A percentile compares a stretch with the other conserved stretches of the same genome.
These are phyloP conservation scores for Solanum habrochaites DNA, from an alignment of 257 asterid species.

Conservation along the genomic window DNA sequence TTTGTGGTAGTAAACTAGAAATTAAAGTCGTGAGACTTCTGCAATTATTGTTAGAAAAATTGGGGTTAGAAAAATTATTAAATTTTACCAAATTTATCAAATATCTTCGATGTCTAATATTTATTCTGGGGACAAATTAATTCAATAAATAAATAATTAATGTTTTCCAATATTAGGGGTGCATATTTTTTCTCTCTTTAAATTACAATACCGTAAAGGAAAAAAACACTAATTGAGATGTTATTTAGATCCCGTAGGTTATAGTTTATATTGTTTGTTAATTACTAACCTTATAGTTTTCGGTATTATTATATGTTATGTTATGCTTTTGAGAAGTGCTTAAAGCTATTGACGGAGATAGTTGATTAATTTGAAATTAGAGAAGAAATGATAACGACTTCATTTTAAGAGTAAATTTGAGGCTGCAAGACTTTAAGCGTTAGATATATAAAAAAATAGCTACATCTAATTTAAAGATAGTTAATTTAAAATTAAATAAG, in stretches of 20 bases:
- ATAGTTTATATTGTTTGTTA: neutral
- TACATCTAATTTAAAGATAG: too few species aligned
- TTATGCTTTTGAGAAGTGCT: neutral
- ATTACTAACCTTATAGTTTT: neutral
- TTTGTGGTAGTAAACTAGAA: neutral
- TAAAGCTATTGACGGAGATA: neutral
- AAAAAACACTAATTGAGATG: neutral
- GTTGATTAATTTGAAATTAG: neutral
- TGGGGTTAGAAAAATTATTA: neutral
- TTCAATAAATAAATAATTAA: too few species aligned
- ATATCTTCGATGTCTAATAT: too few species aligned
- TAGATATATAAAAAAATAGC: too few species aligned
- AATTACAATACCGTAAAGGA: neutral
- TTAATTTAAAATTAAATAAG: too few species aligned
- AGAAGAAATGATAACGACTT: too few species aligned
- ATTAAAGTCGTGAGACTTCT: neutral
- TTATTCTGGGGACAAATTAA: neutral
- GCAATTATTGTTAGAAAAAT: neutral
- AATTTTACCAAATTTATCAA: neutral
- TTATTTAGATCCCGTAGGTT: neutral
- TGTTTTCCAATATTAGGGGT: too few species aligned
- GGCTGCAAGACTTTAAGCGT: too few species aligned
- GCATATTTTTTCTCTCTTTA: too few species aligned
- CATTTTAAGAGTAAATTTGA: too few species aligned
- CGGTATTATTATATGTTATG: neutral